Base-by-base conservation (phyloP, 2,329 filamentous ascomycete genomes). In the Nothomitra cinnamomea region DNA sequence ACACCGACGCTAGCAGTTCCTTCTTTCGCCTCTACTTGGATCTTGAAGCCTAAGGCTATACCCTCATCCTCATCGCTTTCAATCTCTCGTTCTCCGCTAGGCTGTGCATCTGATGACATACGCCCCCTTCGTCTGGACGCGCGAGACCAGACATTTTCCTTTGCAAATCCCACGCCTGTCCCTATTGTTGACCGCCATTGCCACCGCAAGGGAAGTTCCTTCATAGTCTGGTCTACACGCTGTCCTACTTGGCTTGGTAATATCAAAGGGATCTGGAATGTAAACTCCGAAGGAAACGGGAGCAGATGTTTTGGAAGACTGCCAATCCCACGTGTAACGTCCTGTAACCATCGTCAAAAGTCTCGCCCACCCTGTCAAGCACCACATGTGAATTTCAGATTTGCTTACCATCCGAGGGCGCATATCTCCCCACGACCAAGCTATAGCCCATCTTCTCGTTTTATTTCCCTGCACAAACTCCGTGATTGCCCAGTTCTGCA, bases 381-480 rank as follows among this genome's bases (percentile, higher is more conserved):
- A n/a, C n/a, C n/a, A n/a, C 19, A 48, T 22, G 22, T 24, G 19
- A 19, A 28, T 42, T 17, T 1, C 3, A 41, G 38, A 19, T 24
- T 2, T 17, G 12, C 24, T 32, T 64, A 72, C 72, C 64, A 74
- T 72, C 3, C 70, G 64, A 1, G 89, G 87, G 47, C 89, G 73
- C 62, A 78, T 70, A 52, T 77, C 71, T 1, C 71, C 69, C 68
- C 87, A 95, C 61, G 85, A 94, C 92, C 92, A 98, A 0, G 77
- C 92, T 2, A 96, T 68, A 1, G 82, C 87, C 89, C 90, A 96
- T 17, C 92, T 73, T 52, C 82, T 79, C 28, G 92, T 96, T 63
- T 80, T 83, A 48, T 69, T 79, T 0, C 85, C 86, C 55, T 90
- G 86, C 0, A 87, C 72, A 58, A 96, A 83, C 57, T 85, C 80